Evolutionary conservation across 1,284 basidiomycete genomes (phyloP).

Genomic region (Sphaerobolus stellatus): DNA sequence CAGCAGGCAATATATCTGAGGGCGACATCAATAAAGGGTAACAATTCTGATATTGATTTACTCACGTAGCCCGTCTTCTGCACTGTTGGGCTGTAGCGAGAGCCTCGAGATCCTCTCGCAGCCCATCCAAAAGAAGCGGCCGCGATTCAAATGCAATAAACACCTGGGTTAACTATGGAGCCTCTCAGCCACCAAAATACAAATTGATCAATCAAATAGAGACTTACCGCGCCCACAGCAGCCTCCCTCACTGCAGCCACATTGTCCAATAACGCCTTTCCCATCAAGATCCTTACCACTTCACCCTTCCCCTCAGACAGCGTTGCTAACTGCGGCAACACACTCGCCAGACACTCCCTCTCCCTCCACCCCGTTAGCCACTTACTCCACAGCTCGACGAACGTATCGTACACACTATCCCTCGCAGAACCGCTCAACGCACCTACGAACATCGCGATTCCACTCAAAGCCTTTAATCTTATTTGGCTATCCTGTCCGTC

Average conservation of each 20-base stretch:
- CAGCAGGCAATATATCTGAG: slow-evolving; percentile 69
- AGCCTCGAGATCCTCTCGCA: slow-evolving; percentile 4
- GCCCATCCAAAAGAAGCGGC: slow-evolving; percentile 22
- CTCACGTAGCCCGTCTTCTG: slow-evolving; percentile 75
- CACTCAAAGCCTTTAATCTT: slow-evolving; percentile 66
- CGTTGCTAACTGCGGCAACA: slow-evolving; percentile 50
- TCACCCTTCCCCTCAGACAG: slow-evolving; percentile 33
- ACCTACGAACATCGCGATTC: slow-evolving; percentile 57
- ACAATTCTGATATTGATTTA: slow-evolving; percentile 21
- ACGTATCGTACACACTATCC: slow-evolving; percentile 50
- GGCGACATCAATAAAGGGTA: slow-evolving; percentile 7
- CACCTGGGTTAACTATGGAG: slow-evolving; percentile 51
- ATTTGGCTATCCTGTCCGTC: slow-evolving; percentile 64
- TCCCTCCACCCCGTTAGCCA: slow-evolving; percentile 80
- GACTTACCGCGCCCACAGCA: slow-evolving; percentile 66
- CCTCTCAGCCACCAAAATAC: slow-evolving; percentile 26
- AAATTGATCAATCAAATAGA: slow-evolving; percentile 19
- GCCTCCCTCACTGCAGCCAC: slow-evolving; percentile 85
- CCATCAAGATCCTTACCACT: slow-evolving; percentile 49
- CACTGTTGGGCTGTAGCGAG: slow-evolving; percentile 32
- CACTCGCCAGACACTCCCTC: slow-evolving; percentile 66
- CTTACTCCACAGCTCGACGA: slow-evolving; percentile 65
- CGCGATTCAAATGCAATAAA: slow-evolving; percentile 48
- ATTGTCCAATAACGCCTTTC: slow-evolving; percentile 70
- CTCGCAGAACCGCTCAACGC: slow-evolving; percentile 52